These are phyloP conservation scores for Elsinoe australis DNA, from an alignment of 2,329 filamentous ascomycete genomes.

Conservation along the genomic window DNA sequence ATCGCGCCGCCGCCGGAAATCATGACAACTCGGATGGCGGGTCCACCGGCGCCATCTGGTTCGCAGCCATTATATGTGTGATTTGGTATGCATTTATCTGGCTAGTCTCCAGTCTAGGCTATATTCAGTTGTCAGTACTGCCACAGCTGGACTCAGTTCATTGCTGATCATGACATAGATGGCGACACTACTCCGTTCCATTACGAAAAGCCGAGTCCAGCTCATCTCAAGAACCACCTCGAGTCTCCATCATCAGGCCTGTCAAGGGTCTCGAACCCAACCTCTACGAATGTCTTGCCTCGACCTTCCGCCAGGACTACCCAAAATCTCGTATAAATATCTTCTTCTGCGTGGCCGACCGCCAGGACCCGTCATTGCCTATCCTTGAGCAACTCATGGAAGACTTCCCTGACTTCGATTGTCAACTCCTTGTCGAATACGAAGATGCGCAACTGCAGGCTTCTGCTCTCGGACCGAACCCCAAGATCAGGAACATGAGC, in stretches of 20 bases:
- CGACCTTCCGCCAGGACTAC: constrained; percentile 77
- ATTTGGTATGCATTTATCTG: constrained; percentile 51
- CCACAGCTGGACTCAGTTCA: constrained; percentile 14
- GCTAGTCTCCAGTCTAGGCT: constrained; percentile 51
- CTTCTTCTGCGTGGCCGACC: constrained; percentile 71
- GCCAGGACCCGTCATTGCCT: constrained; percentile 67
- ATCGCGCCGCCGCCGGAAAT: too few species aligned
- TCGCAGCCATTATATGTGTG: constrained; percentile 39
- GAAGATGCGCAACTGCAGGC: constrained; percentile 65
- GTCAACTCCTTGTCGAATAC: constrained; percentile 67
- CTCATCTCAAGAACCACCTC: constrained; percentile 47
- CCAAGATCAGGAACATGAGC: constrained; percentile 97
- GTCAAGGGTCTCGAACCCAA: constrained; percentile 86
- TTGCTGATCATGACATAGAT: constrained; percentile 36
- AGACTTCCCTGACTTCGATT: constrained; percentile 67
- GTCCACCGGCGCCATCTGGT: constrained; percentile 12
- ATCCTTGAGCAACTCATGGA: constrained; percentile 62
- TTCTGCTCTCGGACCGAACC: constrained; percentile 72
- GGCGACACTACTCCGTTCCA: constrained; percentile 45
- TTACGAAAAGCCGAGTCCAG: constrained; percentile 33
- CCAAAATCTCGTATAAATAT: constrained; percentile 68
- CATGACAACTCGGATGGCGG: too few species aligned
- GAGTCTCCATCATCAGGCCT: constrained; percentile 84
- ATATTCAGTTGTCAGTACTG: constrained; percentile 49
- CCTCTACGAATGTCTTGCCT: constrained; percentile 85